phyloP scores from a whole-genome alignment of 352 stramenopile genomes.

The Phytophthora hybrid region DNA sequence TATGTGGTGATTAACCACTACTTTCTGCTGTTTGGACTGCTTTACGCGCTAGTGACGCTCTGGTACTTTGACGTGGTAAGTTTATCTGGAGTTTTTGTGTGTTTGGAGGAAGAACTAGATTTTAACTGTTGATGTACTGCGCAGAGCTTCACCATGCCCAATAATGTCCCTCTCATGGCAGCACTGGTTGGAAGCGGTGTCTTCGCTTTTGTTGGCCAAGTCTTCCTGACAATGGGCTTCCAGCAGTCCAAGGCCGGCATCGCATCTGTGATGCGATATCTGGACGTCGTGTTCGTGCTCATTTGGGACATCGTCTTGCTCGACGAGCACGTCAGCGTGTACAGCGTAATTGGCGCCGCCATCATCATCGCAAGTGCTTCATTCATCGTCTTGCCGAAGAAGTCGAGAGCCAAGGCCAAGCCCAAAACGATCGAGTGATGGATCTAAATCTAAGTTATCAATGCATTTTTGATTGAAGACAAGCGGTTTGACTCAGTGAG shows the following conservation, averaged over 20 bases:
- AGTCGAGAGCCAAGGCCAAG: conserved; percentile 12
- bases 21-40: conserved; percentile 46
- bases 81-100: background rate
- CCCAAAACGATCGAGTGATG: conserved; percentile 30
- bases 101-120: background rate
- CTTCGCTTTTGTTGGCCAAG: conserved; percentile 67
- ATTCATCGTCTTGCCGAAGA: conserved; percentile 59
- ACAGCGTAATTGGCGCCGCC: conserved; percentile 60
- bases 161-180: conserved; percentile 42
- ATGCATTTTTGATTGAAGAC: background rate
- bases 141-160: conserved; percentile 48
- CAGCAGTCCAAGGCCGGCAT: conserved; percentile 81
- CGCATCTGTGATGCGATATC: conserved; percentile 79
- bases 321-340: conserved; percentile 61
- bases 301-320: conserved; percentile 68
- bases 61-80: conserved; percentile 47
- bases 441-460: conserved; percentile 1
- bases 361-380: conserved; percentile 69
- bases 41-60: conserved; percentile 38
- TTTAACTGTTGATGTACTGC: background rate
- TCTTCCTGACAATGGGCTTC: conserved; percentile 79
- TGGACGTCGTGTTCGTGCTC: conserved; percentile 81
- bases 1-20: conserved; percentile 52
- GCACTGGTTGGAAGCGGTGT: conserved; percentile 57
- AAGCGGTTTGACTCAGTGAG: background rate